phyloP scores from a whole-genome alignment of 2,329 filamentous ascomycete genomes.

The Nemania sp. region DNA sequence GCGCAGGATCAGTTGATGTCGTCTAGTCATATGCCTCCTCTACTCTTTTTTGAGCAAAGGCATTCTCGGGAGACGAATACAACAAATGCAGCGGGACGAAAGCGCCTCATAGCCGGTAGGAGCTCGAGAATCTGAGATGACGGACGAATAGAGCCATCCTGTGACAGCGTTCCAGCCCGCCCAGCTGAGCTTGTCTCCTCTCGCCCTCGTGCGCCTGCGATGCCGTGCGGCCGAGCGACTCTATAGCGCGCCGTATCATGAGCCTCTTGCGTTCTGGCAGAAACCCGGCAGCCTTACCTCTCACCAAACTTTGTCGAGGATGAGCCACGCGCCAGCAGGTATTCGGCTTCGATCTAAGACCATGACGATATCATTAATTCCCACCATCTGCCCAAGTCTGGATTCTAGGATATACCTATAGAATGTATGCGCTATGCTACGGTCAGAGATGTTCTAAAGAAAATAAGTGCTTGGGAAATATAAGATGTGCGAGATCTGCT shows the following conservation, averaged over 20 bases:
- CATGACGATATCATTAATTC: constrained; percentile 1
- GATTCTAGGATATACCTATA: too few relatives aligned
- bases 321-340: constrained; percentile 4
- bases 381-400: constrained; percentile 11
- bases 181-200: constrained; percentile 8
- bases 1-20: too few relatives aligned
- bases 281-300: constrained; percentile 4
- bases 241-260: constrained; percentile 14
- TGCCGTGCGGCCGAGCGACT: constrained; percentile 1
- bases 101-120: constrained; percentile 9
- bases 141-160: constrained; percentile 16
- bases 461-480: too few relatives aligned
- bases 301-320: constrained; percentile 13
- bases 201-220: constrained; percentile 10
- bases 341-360: neutral
- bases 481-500: too few relatives aligned
- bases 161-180: constrained; percentile 20
- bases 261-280: constrained; percentile 1
- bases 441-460: too few relatives aligned
- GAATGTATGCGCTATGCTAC: too few relatives aligned
- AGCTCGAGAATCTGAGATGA: constrained; percentile 16
- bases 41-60: constrained; percentile 13
- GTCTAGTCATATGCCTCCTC: constrained; percentile 21
- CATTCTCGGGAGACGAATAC: constrained; percentile 19
- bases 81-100: constrained; percentile 18